Evolutionary conservation across 1,139 yeast species (phyloP).

Genomic region (Ogataea hybrid): DNA sequence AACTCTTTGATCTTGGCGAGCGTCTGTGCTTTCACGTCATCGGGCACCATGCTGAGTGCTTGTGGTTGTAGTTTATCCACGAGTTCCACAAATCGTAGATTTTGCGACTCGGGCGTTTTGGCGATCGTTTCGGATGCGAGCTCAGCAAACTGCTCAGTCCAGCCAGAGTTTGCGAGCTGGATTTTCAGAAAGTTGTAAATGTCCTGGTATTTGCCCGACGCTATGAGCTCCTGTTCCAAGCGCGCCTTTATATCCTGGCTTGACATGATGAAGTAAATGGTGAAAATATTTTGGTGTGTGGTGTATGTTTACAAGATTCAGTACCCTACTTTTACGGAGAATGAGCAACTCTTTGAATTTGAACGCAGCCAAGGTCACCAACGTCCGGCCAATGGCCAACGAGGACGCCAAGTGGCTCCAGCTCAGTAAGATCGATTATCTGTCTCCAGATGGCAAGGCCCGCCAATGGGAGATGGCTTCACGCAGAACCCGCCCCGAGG

Average conservation of each 20-base stretch:
- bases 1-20: slow-evolving; percentile 58
- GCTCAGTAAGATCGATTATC: slow-evolving; percentile 60
- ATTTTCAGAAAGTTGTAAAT: slow-evolving; percentile 61
- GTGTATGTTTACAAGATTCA: slow-evolving; percentile 9
- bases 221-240: slow-evolving; percentile 67
- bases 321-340: slow-evolving; percentile 4
- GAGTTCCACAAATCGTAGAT: slow-evolving; percentile 50
- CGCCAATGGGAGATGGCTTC: slow-evolving; percentile 92
- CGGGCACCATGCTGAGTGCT: slow-evolving; percentile 54
- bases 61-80: slow-evolving; percentile 49
- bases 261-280: slow-evolving; percentile 20
- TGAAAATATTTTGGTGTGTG: slow-evolving; percentile 7
- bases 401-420: slow-evolving; percentile 60
- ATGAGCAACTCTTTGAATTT: slow-evolving; percentile 10
- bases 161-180: slow-evolving; percentile 72
- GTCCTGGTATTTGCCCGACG: slow-evolving; percentile 76
- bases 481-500: slow-evolving; percentile 71
- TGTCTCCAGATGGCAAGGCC: slow-evolving; percentile 62
- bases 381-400: slow-evolving; percentile 34
- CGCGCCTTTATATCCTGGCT: slow-evolving; percentile 53
- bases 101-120: slow-evolving; percentile 22
- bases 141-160: slow-evolving; percentile 75
- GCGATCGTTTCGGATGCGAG: slow-evolving; percentile 46
- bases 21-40: slow-evolving; percentile 57
- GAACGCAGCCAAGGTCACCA: slow-evolving; percentile 37